These are phyloP conservation scores for Colletotrichum eremochloae DNA, from an alignment of 2,329 filamentous ascomycete genomes.

Conservation along the genomic window DNA sequence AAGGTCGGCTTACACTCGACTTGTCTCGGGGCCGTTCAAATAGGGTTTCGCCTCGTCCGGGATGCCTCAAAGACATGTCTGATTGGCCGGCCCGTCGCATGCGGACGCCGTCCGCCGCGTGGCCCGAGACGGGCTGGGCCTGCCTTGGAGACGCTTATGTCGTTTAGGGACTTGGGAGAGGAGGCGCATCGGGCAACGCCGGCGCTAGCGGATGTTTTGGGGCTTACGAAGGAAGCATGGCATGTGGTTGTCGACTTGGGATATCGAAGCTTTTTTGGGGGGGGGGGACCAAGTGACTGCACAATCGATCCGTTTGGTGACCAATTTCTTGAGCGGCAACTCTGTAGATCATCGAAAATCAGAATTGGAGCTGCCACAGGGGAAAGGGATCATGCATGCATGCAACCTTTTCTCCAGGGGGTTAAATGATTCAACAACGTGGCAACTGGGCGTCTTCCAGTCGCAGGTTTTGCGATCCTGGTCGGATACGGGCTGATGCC, in stretches of 20 bases:
- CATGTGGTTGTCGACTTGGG: too few relatives aligned
- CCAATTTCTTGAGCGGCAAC: not conserved
- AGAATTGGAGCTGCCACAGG: not conserved
- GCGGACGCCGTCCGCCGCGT: slow-evolving; percentile 24
- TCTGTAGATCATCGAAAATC: not conserved
- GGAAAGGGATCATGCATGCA: slow-evolving; percentile 10
- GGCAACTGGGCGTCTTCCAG: slow-evolving; percentile 7
- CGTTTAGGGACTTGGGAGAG: not conserved
- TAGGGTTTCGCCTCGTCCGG: slow-evolving; percentile 21
- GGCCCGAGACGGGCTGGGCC: slow-evolving; percentile 2
- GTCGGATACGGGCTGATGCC: slow-evolving; percentile 18
- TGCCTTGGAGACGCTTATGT: not conserved
- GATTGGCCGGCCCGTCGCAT: slow-evolving; percentile 5
- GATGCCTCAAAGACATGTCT: not conserved
- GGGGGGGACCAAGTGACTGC: not conserved
- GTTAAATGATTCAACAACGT: not conserved
- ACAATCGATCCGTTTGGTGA: not conserved
- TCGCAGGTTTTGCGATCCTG: slow-evolving; percentile 10
- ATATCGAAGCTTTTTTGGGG: not conserved
- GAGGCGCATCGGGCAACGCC: not conserved
- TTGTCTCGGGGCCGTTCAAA: slow-evolving; percentile 17
- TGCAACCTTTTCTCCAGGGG: too few relatives aligned
- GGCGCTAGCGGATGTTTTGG: slow-evolving; percentile 12
- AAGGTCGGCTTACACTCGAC: too few relatives aligned
- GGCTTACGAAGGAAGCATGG: not conserved